A percentile compares a stretch with the other conserved stretches of the same genome.
Conservation (phyloP, 345 rosid species). For the Noccaea caerulescens region DNA sequence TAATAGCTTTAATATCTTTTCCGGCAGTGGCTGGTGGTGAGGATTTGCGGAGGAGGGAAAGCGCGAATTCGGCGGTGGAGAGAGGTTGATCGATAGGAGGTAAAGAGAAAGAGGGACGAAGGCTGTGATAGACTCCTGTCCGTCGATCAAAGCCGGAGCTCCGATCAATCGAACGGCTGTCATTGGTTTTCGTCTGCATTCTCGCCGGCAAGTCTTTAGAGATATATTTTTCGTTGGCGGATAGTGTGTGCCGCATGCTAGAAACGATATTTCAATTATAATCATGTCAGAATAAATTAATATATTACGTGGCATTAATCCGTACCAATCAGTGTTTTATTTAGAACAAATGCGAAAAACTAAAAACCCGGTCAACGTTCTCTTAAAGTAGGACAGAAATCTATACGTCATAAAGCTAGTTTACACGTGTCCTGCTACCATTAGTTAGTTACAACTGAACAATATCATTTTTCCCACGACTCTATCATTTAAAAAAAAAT, state of each 20-base stretch:
- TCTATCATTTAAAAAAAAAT: background rate
- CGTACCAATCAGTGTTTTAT: slow-evolving; percentile 19
- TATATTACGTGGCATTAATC: slow-evolving; percentile 32
- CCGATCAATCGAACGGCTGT: slow-evolving; percentile 42
- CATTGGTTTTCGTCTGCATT: slow-evolving; percentile 35
- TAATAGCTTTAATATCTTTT: slow-evolving; percentile 32
- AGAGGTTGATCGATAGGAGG: slow-evolving; percentile 58
- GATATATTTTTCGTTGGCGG: slow-evolving; percentile 27
- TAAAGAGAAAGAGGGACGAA: slow-evolving; percentile 53
- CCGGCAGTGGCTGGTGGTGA: slow-evolving; percentile 43
- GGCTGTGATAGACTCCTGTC: slow-evolving; percentile 58
- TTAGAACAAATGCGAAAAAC: background rate
- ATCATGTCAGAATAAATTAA: background rate
- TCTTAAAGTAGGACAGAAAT: background rate
- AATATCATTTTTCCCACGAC: slow-evolving; percentile 5
- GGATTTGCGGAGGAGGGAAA: slow-evolving; percentile 56
- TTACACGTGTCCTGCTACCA: background rate
- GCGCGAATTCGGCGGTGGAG: slow-evolving; percentile 52
- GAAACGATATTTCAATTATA: slow-evolving; percentile 23
- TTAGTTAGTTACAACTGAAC: slow-evolving; percentile 1
- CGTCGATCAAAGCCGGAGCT: slow-evolving; percentile 55
- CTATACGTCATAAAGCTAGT: background rate
- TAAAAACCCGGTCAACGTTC: slow-evolving; percentile 6
- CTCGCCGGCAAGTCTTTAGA: slow-evolving; percentile 8
- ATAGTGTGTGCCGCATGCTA: slow-evolving; percentile 10